Conservation (phyloP, 2,329 filamentous ascomycete genomes). For the Conoideocrella luteorostrata region DNA sequence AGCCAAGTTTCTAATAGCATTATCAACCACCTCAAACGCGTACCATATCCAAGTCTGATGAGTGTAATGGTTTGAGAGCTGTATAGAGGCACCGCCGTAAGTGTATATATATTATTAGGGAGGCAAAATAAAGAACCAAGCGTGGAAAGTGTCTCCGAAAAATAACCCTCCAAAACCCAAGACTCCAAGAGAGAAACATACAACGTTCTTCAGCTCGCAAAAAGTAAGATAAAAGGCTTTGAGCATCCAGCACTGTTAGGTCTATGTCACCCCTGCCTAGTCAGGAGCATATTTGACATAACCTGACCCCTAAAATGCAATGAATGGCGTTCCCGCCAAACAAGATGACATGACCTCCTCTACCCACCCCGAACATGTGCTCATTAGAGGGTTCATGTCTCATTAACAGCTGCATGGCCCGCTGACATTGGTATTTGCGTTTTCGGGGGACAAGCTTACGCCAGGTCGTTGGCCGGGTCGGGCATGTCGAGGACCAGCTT, state of each 20-base stretch:
- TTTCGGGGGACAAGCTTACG: conserved; percentile 51
- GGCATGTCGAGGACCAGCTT: conserved; percentile 85
- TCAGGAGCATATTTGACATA: conserved; percentile 10
- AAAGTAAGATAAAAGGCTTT: conserved; percentile 16
- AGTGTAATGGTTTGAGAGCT: too few species aligned
- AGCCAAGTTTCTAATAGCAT: too few species aligned
- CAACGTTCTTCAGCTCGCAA: conserved; percentile 21
- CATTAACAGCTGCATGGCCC: conserved; percentile 51
- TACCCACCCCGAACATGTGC: conserved; percentile 5
- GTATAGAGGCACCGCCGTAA: conserved; percentile 3
- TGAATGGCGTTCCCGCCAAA: conserved; percentile 14
- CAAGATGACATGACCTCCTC: conserved; percentile 9
- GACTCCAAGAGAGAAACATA: conserved; percentile 33
- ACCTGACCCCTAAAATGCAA: conserved; percentile 17
- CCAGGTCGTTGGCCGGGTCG: conserved; percentile 57
- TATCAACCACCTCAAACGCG: too few species aligned
- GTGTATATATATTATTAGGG: conserved; percentile 15
- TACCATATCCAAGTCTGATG: too few species aligned
- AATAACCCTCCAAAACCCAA: conserved; percentile 29
- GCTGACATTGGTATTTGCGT: conserved; percentile 49
- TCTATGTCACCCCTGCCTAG: conserved; percentile 15
- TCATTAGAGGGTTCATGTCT: not conserved
- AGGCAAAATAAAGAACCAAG: conserved; percentile 16
- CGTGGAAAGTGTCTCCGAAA: conserved; percentile 31
- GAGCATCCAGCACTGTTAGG: conserved; percentile 19